Base-by-base conservation (phyloP, 352 stramenopile genomes). In the Globisporangium mamillatum region DNA sequence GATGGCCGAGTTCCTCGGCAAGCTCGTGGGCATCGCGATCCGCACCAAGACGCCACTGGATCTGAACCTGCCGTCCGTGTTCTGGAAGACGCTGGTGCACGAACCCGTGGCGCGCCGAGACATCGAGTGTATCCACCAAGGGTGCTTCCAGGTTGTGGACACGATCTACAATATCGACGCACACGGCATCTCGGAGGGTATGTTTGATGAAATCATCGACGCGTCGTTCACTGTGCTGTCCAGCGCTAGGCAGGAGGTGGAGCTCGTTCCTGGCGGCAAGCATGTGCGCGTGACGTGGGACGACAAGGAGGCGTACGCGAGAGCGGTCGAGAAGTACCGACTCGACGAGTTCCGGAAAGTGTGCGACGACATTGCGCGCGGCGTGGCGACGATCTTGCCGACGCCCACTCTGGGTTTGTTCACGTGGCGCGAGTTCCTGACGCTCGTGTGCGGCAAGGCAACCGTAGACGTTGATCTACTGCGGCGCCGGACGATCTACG, bases 1-100 rank as follows among this genome's bases (percentile, higher is more conserved):
- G 25, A 98, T 98, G 93, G 93, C 94, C 46, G 87, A 97, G 66
- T 98, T 98, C 68, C 79, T 98, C 16, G 95, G 95, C 18, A 98
- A 98, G 68, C 79, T 98, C 20, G 97, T 98, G 66, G 95, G 95
- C 24, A 92, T 98, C 55, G 92, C 93, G 24, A 89, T 98, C 38
- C 91, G 95, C 48, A 97, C 91, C 22, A 97, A 98, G 79, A 97
- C 95, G 32, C 95, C 92, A 58, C 77, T 98, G 16, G 92, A 96
- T 48, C 69, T 98, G 52, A 97, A 97, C 63, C 74, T 98, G 27
- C 89, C 95, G 27, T 76, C 89, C 0, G 79, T 97, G 20, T 87
- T 98, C 24, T 98, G 95, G 95, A 98, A 98, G 67, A 65, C 91
- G n/a, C 63, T 98, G 7, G 91, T 98, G 18, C 78, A 81, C 10